Base-by-base conservation (phyloP, 805 yeast genomes). In the Kodamaea leandrae region DNA sequence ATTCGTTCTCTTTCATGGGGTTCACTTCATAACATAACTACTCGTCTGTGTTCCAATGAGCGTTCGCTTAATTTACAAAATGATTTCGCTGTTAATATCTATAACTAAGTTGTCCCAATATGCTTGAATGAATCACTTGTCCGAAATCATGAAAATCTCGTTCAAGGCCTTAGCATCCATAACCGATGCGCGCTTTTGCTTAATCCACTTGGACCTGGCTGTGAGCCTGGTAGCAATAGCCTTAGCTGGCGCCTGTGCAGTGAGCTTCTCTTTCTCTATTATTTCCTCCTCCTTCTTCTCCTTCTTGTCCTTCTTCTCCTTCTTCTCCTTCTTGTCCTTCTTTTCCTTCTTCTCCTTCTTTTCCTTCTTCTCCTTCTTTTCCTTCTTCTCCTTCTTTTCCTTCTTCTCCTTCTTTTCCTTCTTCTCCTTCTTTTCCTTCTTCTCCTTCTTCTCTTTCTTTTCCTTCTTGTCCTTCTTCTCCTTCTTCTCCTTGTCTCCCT, bases 121-220 rank as follows among this genome's bases (percentile, higher is more conserved):
- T n/a, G n/a, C n/a, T n/a, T n/a, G n/a, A n/a, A n/a, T n/a, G n/a
- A n/a, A 10, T 33, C 35, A 40, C 21, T 40, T 40, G 47, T 71
- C 75, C 19, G 83, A 70, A 35, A 89, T 78, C 97, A 91, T 91
- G 58, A 91, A 86, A 43, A 91, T 91, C 63, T 91, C 98, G 52
- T 86, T 88, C 47, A 91, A 72, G 10, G 96, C 89, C 60, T 87
- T 82, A 2, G 84, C 76, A 58, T 91, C 98, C 81, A 84, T 78
- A 0, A 90, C 88, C 1, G 97, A 91, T 8, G 95, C 93, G 53
- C 93, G 76, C 60, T 91, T 91, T 60, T 89, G 96, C 50, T 76
- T 83, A 41, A 91, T 90, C 83, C 88, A 90, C 60, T 78, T 83
- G 16, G 95, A 82, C 60, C 98, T 77, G 3, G 85, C 85, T 1